phyloP scores from a whole-genome alignment of 805 yeast species.

The Suhomyces kilbournensis region DNA sequence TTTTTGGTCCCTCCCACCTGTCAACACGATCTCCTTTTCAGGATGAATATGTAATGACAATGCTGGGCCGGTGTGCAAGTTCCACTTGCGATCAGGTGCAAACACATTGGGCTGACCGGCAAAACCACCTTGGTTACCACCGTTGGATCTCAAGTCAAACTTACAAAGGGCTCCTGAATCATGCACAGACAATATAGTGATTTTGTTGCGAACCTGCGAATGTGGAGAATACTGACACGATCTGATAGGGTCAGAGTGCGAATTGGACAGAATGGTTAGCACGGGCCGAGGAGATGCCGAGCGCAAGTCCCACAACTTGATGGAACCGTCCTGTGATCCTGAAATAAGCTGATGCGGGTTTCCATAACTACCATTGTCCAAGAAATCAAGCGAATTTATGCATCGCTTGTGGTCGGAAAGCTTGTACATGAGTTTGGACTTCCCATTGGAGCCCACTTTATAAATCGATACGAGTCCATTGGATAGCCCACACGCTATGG shows the following conservation, averaged over 20 bases:
- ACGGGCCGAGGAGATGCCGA: slow-evolving; percentile 45
- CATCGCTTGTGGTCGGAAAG: slow-evolving; percentile 42
- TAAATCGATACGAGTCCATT: slow-evolving; percentile 34
- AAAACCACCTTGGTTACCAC: slow-evolving; percentile 3
- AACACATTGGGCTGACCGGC: slow-evolving; percentile 11
- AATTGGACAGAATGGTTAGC: slow-evolving; percentile 44
- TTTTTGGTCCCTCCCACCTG: slow-evolving; percentile 91
- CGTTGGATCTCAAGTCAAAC: slow-evolving; percentile 67
- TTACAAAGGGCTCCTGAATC: slow-evolving; percentile 86
- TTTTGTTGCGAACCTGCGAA: slow-evolving; percentile 39
- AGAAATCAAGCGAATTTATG: slow-evolving; percentile 41
- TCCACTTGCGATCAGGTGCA: slow-evolving; percentile 71
- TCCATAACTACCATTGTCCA: slow-evolving; percentile 15
- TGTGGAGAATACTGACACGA: slow-evolving; percentile 53
- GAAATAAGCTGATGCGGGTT: slow-evolving; percentile 28
- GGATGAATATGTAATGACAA: slow-evolving; percentile 88
- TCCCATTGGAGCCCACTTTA: slow-evolving; percentile 32
- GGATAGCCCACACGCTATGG: slow-evolving; percentile 40
- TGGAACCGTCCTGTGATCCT: slow-evolving; percentile 80
- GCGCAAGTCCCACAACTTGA: slow-evolving; percentile 73
- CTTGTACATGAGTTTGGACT: slow-evolving; percentile 24
- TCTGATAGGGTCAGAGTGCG: slow-evolving; percentile 70
- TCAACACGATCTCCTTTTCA: slow-evolving; percentile 69
- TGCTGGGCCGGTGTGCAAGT: slow-evolving; percentile 92
- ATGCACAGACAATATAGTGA: slow-evolving; percentile 68